These are phyloP conservation scores for Mimosa pudica DNA, from an alignment of 306 rosid species.

Conservation along the genomic window DNA sequence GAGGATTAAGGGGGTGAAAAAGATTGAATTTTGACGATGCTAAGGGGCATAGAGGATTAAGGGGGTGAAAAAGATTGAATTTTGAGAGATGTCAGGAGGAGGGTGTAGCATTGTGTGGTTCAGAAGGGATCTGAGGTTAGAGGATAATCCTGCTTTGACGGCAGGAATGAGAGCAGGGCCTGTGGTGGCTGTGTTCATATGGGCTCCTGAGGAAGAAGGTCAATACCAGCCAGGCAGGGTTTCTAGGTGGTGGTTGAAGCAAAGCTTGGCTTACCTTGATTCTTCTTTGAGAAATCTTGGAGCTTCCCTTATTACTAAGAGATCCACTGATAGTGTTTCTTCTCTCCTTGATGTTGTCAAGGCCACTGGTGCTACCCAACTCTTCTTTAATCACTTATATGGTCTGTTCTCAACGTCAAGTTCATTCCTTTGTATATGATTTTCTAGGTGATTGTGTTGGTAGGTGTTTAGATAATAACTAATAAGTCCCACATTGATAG, in stretches of 20 bases:
- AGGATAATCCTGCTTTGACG: slow-evolving; percentile 89
- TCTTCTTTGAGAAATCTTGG: slow-evolving; percentile 84
- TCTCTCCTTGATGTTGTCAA: slow-evolving; percentile 73
- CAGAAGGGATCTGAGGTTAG: slow-evolving; percentile 97
- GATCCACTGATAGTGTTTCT: slow-evolving; percentile 80
- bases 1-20: slow-evolving; percentile 14
- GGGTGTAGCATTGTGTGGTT: slow-evolving; percentile 99
- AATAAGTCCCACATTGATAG: too few species aligned
- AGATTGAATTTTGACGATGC: slow-evolving; percentile 1
- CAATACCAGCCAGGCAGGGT: slow-evolving; percentile 89
- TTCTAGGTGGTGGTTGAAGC: slow-evolving; percentile 97
- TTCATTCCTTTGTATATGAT: background rate
- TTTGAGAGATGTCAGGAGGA: slow-evolving; percentile 73
- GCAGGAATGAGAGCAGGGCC: slow-evolving; percentile 95
- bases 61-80: slow-evolving; percentile 23
- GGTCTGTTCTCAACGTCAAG: slow-evolving; percentile 56
- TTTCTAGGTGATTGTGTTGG: background rate
- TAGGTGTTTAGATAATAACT: too few species aligned
- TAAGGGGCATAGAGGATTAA: background rate
- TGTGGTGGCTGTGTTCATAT: slow-evolving; percentile 75
- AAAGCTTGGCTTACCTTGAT: slow-evolving; percentile 86
- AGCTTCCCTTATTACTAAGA: slow-evolving; percentile 69
- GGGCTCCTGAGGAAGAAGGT: slow-evolving; percentile 99
- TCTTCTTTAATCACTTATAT: slow-evolving; percentile 93
- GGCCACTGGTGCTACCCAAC: slow-evolving; percentile 89